Conservation (phyloP, 108 stramenopile genomes). For the Thalassiosira profunda region DNA sequence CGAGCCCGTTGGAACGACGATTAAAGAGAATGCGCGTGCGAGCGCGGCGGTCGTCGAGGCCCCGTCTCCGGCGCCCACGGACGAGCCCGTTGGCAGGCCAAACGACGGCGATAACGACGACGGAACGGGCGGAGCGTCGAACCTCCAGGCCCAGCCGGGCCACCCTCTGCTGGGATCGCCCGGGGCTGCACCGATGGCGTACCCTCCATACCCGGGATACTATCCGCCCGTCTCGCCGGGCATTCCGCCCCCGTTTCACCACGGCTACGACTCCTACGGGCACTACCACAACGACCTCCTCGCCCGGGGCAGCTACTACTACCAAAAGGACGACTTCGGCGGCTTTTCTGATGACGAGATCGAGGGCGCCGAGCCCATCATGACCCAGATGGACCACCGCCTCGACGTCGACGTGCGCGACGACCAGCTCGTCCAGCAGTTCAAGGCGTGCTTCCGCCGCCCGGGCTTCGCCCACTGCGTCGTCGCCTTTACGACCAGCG, state of each 20-base stretch:
- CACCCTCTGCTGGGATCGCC: conserved; percentile 8
- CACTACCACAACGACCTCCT: conserved; percentile 52
- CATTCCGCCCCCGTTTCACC: conserved; percentile 28
- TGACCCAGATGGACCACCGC: conserved; percentile 79
- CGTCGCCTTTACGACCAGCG: conserved; percentile 83
- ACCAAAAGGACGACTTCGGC: conserved; percentile 11
- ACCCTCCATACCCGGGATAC: neutral
- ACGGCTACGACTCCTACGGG: conserved; percentile 45
- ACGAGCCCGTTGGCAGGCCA: conserved; percentile 20
- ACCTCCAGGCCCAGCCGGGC: neutral
- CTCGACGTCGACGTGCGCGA: conserved; percentile 90
- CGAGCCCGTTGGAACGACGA: conserved; percentile 3
- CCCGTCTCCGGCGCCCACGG: conserved; percentile 37
- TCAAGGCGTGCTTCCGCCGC: conserved; percentile 82
- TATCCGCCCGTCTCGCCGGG: neutral
- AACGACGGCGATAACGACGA: neutral
- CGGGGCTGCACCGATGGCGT: neutral
- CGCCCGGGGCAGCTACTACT: conserved; percentile 26
- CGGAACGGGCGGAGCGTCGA: neutral
- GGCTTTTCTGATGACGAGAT: conserved; percentile 41
- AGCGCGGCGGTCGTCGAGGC: neutral
- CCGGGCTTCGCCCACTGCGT: conserved; percentile 84
- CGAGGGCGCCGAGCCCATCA: conserved; percentile 79
- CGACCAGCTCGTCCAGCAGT: conserved; percentile 81
- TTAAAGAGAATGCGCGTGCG: conserved; percentile 1